Base-by-base conservation (phyloP, 768 basidiomycete species). In the Amanita exitialis region DNA sequence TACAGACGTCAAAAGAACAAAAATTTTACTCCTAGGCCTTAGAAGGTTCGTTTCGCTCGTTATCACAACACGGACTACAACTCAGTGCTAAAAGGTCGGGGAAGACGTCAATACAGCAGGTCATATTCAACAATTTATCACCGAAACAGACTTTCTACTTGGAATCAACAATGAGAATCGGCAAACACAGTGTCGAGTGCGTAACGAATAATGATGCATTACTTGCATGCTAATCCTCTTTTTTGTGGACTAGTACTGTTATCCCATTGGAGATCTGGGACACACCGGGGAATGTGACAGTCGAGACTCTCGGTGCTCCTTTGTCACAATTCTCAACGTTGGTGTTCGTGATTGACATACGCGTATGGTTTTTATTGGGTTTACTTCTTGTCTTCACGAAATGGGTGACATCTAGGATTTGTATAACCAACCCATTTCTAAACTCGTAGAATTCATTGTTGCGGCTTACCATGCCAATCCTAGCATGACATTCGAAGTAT, bases 241-340 rank as follows among this genome's bases (percentile, higher is more conserved):
- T 35, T 38, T 51, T 38, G 35, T 45, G 42, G 45, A 41, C 51
- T 64, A 96, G 94, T 67, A 86, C 92, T 37, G 82, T 95, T 56
- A 83, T 96, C 54, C 90, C 92, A 1, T 78, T 97, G 34, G 90
- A 96, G 63, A 81, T 97, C 62, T 96, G 91, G 91, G 93, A 96
- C 61, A 90, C 91, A 58, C 95, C 94, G 0, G 89, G 88, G 21
- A 90, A 85, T 53, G 78, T 83, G 50, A 82, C 90, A 3, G 77
- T 86, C 10, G 86, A 91, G 20, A 78, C 82, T n/a, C 75, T 95
- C 9, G 83, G 80, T 18, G 74, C 78, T 6, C 79, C 86, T 6
- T 75, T 96, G 34, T 78, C 82, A 39, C 77, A 87, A 27, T 91
- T 96, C 59, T 76, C 89, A 2, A 83, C 86, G 2, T 76, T 97